Conservation (phyloP, 192 early-diverging fungal genomes). For the Lobosporangium transversale region DNA sequence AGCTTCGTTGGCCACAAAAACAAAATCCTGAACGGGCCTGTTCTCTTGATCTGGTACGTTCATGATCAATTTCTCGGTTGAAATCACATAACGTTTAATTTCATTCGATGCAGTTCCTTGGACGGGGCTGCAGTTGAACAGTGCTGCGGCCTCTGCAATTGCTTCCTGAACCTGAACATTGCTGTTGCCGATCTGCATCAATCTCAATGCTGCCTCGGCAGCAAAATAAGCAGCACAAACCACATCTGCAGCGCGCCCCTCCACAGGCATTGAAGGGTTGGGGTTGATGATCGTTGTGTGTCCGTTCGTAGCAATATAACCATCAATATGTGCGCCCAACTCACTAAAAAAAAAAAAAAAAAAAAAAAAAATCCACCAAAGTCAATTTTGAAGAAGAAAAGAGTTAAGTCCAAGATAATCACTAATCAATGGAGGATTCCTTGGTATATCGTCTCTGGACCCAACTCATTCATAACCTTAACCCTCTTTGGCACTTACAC, state of each 20-base stretch:
- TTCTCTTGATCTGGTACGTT: constrained; percentile 69
- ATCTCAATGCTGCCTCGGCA: constrained; percentile 81
- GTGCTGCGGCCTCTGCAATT: constrained; percentile 64
- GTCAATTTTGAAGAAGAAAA: background rate
- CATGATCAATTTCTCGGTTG: constrained; percentile 66
- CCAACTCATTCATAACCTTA: too few species aligned
- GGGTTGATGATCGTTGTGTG: constrained; percentile 83
- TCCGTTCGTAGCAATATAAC: constrained; percentile 84
- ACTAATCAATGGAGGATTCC: too few species aligned
- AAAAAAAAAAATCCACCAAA: background rate
- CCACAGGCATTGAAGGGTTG: constrained; percentile 65
- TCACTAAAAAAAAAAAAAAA: constrained; percentile 60
- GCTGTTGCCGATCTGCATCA: constrained; percentile 81
- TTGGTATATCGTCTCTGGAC: too few species aligned
- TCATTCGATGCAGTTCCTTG: constrained; percentile 72
- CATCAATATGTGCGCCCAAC: constrained; percentile 91
- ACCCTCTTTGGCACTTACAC: too few species aligned
- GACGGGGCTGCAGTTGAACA: constrained; percentile 76
- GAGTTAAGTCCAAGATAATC: background rate
- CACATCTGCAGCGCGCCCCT: constrained; percentile 78
- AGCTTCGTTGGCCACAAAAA: constrained; percentile 75
- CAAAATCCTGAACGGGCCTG: constrained; percentile 68
- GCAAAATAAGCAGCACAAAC: constrained; percentile 86
- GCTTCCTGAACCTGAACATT: constrained; percentile 67
- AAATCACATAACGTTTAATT: constrained; percentile 80